Evolutionary conservation across 371 early-diverging fungal species (phyloP).

Genomic region (Choanephora cucurbitarum): DNA sequence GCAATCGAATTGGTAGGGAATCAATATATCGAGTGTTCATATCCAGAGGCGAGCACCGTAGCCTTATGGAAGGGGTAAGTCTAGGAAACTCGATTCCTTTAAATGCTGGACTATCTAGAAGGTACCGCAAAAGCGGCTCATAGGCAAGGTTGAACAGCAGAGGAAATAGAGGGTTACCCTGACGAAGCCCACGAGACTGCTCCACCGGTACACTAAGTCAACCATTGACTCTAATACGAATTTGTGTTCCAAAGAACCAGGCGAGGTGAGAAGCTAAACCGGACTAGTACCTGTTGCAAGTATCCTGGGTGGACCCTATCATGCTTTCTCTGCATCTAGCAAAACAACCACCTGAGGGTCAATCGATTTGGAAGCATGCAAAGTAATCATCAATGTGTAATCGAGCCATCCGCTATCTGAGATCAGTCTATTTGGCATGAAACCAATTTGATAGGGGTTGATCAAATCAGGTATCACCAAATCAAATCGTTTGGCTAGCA

Average conservation of each 20-base stretch:
- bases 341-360: slow-evolving; percentile 1
- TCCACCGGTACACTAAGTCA: neutral
- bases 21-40: slow-evolving; percentile 22
- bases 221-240: slow-evolving; percentile 24
- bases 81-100: slow-evolving; percentile 4
- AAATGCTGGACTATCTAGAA: neutral
- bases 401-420: slow-evolving; percentile 4
- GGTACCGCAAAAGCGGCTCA: slow-evolving; percentile 3
- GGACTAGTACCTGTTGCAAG: neutral
- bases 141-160: slow-evolving; percentile 21
- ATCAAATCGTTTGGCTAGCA: slow-evolving; percentile 6
- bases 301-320: slow-evolving; percentile 27
- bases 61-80: slow-evolving; percentile 1
- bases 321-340: too few relatives aligned
- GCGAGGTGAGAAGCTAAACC: slow-evolving; percentile 5
- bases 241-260: neutral
- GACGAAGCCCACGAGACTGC: slow-evolving; percentile 14
- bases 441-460: too few relatives aligned
- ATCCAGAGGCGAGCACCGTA: slow-evolving; percentile 20
- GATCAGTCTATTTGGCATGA: slow-evolving; percentile 8
- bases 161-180: slow-evolving; percentile 20
- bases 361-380: neutral
- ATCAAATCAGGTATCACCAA: neutral
- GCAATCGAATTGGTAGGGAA: slow-evolving; percentile 10
- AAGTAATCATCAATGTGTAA: too few relatives aligned